Evolutionary conservation across 768 basidiomycete genomes (phyloP).

Genomic region (Dentipellis fragilis): DNA sequence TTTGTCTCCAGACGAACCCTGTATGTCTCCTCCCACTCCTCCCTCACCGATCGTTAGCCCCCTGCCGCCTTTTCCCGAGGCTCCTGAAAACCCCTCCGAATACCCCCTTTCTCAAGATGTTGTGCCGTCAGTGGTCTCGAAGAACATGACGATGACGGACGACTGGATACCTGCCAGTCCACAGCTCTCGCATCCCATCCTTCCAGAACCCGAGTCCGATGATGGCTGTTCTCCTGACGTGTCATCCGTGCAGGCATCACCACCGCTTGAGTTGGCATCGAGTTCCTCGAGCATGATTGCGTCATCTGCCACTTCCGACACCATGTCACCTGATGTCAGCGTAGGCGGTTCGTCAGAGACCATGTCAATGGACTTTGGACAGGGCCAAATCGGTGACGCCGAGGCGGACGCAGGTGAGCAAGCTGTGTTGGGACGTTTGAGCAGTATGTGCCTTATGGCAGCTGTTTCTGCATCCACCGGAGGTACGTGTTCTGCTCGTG

Average conservation of each 20-base stretch:
- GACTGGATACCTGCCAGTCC: not conserved
- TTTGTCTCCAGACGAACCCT: not conserved
- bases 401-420: conserved; percentile 43
- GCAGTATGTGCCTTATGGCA: conserved; percentile 90
- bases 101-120: too few species aligned
- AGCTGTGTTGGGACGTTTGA: conserved; percentile 75
- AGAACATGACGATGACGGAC: too few species aligned
- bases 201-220: not conserved
- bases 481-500: conserved; percentile 24
- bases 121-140: too few species aligned
- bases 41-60: not conserved
- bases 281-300: not conserved
- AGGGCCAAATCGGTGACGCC: conserved; percentile 9
- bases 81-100: not conserved
- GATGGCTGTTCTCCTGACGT: not conserved
- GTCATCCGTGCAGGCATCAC: not conserved
- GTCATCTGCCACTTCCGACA: too few species aligned
- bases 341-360: not conserved
- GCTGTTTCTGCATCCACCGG: conserved; percentile 66
- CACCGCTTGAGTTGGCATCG: not conserved
- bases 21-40: not conserved
- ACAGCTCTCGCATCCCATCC: not conserved
- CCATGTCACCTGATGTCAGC: not conserved
- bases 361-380: conserved; percentile 1
- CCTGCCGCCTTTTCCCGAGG: not conserved